Evolutionary conservation across 768 basidiomycete genomes (phyloP), one percentile per base, ranked within the genome.

Genomic region (Brasilioporus rufonigricans): DNA sequence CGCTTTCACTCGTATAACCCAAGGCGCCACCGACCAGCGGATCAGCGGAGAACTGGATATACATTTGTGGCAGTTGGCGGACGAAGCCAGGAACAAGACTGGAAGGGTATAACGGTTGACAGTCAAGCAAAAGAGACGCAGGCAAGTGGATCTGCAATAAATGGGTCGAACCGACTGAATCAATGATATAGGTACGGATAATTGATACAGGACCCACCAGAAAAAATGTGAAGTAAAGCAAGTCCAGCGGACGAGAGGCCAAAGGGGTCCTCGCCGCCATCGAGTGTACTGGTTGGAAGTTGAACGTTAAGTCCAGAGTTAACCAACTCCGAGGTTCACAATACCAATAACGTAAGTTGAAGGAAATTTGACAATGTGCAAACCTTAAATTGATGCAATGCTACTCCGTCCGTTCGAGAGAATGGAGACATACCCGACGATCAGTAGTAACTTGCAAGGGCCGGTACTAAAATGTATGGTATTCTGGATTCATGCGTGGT

Each of bases 211-310:
- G 7, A 65, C 81, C 55, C 57, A 85, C 88, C 52, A 84, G 61
- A 59, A 90, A 91, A 73, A 89, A 92, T 0, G 63, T 47, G 56
- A 89, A 87, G 65, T 91, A 92, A 3, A 89, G 27, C 3, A 87
- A 60, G 66, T 90, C 88, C 38, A 83, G 58, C 13, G 85, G 85
- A 55, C 88, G 83, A 27, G 80, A 73, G 4, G 71, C 71, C 32
- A 89, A 71, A 14, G 85, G 75, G 0, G 60, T 69, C 39, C 53
- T 55, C 2, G 55, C 3, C 10, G 52, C 45, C 65, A 65, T 62
- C 27, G 26, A 61, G 50, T n/a, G 24, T 29, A 11, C 18, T 36
- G 24, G 36, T 32, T 32, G 38, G 40, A 23, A 23, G 39, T 41
- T 9, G 9, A 21, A 46, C 16, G 24, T 44, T 29, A 12, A 26